phyloP scores from a whole-genome alignment of 352 stramenopile genomes.

The Phytophthora pseudosyringae region DNA sequence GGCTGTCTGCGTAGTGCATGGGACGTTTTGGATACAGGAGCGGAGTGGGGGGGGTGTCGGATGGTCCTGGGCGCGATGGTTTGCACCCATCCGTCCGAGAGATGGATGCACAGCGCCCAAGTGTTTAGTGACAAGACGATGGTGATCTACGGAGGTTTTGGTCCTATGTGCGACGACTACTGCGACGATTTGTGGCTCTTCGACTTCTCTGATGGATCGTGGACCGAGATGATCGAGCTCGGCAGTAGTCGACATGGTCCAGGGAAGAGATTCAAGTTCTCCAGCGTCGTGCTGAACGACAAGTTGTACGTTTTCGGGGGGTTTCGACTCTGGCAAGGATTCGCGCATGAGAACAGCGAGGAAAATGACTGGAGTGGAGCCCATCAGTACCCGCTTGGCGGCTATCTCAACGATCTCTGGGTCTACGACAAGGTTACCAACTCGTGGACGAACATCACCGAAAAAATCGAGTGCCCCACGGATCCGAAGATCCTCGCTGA shows the following conservation, averaged over 20 bases:
- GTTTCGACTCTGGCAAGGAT: conserved; percentile 96
- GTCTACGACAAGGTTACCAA: conserved; percentile 70
- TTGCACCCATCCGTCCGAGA: conserved; percentile 89
- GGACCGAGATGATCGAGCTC: conserved; percentile 87
- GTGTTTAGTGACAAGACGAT: conserved; percentile 92
- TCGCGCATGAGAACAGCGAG: conserved; percentile 90
- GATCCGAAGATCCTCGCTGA: conserved; percentile 45
- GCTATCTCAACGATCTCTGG: conserved; percentile 97
- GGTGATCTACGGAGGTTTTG: conserved; percentile 95
- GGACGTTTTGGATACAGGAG: conserved; percentile 85
- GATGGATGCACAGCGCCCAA: conserved; percentile 89
- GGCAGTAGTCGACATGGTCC: conserved; percentile 64
- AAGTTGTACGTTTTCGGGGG: conserved; percentile 91
- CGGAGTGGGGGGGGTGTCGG: conserved; percentile 91
- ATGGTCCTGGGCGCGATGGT: conserved; percentile 86
- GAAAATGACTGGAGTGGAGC: conserved; percentile 87
- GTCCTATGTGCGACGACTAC: conserved; percentile 93
- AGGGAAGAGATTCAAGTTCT: conserved; percentile 94
- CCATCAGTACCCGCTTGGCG: conserved; percentile 84
- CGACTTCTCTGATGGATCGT: conserved; percentile 90
- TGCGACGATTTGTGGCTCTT: conserved; percentile 97
- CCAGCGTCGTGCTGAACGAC: conserved; percentile 68
- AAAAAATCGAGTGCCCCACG: conserved; percentile 67
- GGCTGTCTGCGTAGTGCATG: conserved; percentile 86
- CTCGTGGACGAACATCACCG: conserved; percentile 74